Evolutionary conservation across 2,329 filamentous ascomycete genomes (phyloP).

Genomic region (Trichothecium sympodiale): DNA sequence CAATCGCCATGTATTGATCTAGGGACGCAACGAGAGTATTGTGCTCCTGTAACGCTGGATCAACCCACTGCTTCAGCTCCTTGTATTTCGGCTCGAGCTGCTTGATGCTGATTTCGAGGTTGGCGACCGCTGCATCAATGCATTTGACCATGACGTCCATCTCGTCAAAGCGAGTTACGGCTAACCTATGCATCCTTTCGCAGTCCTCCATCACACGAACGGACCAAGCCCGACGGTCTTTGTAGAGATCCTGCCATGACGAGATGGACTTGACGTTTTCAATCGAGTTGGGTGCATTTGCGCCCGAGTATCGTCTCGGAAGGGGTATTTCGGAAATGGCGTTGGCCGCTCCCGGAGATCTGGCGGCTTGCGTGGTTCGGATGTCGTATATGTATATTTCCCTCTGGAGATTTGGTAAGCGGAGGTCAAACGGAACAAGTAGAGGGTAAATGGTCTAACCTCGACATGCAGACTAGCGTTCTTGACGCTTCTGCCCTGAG

Average conservation of each 20-base stretch:
- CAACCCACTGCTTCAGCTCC: constrained; percentile 61
- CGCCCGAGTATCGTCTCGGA: constrained; percentile 44
- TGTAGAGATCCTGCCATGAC: constrained; percentile 84
- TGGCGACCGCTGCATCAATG: constrained; percentile 75
- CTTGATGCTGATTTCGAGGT: constrained; percentile 66
- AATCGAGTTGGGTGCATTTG: constrained; percentile 71
- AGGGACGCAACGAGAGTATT: constrained; percentile 51
- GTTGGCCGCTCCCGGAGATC: constrained; percentile 27
- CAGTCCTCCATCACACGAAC: constrained; percentile 59
- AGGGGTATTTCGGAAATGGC: constrained; percentile 37
- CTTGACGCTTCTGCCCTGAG: constrained; percentile 75
- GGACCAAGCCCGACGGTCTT: constrained; percentile 71
- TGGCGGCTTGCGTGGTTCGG: constrained; percentile 45
- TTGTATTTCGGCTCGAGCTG: constrained; percentile 59
- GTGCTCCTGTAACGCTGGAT: constrained; percentile 57
- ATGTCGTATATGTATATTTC: constrained; percentile 92
- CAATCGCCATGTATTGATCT: constrained; percentile 56
- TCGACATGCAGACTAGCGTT: constrained; percentile 69
- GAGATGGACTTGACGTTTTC: constrained; percentile 67
- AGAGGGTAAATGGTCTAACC: constrained; percentile 32
- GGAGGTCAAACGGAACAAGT: background rate
- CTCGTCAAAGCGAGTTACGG: constrained; percentile 58
- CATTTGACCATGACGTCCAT: constrained; percentile 69
- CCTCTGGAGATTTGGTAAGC: constrained; percentile 38
- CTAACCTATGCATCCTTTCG: constrained; percentile 47